Evolutionary conservation across 2,329 filamentous ascomycete genomes (phyloP).

Genomic region (Phialophora verrucosa): DNA sequence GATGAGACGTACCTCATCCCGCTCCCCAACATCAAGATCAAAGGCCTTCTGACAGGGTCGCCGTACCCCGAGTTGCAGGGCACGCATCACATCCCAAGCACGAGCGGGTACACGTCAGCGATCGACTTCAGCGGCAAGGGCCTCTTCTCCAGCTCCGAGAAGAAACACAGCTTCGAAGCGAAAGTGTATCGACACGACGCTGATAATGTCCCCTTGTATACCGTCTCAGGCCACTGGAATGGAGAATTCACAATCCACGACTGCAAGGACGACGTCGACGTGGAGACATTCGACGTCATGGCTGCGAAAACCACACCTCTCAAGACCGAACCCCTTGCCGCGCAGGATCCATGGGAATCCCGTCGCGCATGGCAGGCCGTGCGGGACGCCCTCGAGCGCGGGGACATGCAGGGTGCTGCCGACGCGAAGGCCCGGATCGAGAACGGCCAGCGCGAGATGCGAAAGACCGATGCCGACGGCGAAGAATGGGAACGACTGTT

Average conservation of each 20-base stretch:
- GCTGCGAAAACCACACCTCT: conserved; percentile 68
- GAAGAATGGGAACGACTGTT: conserved; percentile 82
- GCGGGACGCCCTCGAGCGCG: conserved; percentile 75
- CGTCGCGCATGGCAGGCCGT: conserved; percentile 88
- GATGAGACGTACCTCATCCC: conserved; percentile 38
- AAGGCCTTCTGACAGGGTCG: conserved; percentile 53
- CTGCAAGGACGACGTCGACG: conserved; percentile 57
- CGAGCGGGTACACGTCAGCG: conserved; percentile 35
- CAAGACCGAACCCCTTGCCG: conserved; percentile 71
- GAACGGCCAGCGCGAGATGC: conserved; percentile 78
- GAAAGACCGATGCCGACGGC: conserved; percentile 75
- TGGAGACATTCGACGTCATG: conserved; percentile 68
- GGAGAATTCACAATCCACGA: conserved; percentile 79
- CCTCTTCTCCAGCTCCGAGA: conserved; percentile 25
- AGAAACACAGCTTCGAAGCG: conserved; percentile 35
- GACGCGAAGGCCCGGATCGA: conserved; percentile 88
- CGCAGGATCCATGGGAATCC: conserved; percentile 86
- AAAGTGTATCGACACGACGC: conserved; percentile 33
- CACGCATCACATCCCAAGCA: conserved; percentile 33
- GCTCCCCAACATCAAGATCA: conserved; percentile 36
- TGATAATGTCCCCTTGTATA: conserved; percentile 28
- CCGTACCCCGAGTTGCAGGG: conserved; percentile 46
- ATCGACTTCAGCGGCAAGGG: conserved; percentile 36
- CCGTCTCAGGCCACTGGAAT: conserved; percentile 36
- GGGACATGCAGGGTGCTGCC: conserved; percentile 82